phyloP scores from a whole-genome alignment of 257 asterid species.

The Cruciata laevipes region DNA sequence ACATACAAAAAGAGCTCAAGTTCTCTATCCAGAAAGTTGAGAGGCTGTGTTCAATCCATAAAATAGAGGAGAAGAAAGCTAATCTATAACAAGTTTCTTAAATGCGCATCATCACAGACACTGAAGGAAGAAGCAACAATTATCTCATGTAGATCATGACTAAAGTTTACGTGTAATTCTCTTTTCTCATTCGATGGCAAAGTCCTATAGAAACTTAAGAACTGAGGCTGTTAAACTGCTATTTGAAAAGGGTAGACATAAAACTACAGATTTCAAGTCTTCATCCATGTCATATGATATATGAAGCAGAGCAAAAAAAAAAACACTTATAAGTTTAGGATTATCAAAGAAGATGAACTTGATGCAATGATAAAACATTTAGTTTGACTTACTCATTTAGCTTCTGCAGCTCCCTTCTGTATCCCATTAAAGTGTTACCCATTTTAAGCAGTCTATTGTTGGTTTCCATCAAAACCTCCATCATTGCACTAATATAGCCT shows the following conservation, averaged over 20 bases:
- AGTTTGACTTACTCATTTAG: neutral
- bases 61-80: neutral
- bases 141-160: slow-evolving; percentile 1
- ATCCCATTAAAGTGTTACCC: neutral
- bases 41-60: slow-evolving; percentile 14
- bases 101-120: neutral
- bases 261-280: neutral
- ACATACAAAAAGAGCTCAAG: slow-evolving; percentile 90
- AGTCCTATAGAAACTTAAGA: neutral
- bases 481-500: neutral
- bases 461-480: neutral
- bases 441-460: neutral
- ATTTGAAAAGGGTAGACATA: neutral
- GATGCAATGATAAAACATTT: neutral
- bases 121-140: neutral
- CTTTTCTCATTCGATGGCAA: neutral
- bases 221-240: neutral
- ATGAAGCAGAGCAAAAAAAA: neutral
- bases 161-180: slow-evolving; percentile 6
- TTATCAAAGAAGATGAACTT: neutral
- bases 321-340: neutral
- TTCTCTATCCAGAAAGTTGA: slow-evolving; percentile 72
- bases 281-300: neutral
- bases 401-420: neutral
- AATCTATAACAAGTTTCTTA: slow-evolving; percentile 1